phyloP scores from a whole-genome alignment of 371 early-diverging fungal genomes.

The Mucor indicus region DNA sequence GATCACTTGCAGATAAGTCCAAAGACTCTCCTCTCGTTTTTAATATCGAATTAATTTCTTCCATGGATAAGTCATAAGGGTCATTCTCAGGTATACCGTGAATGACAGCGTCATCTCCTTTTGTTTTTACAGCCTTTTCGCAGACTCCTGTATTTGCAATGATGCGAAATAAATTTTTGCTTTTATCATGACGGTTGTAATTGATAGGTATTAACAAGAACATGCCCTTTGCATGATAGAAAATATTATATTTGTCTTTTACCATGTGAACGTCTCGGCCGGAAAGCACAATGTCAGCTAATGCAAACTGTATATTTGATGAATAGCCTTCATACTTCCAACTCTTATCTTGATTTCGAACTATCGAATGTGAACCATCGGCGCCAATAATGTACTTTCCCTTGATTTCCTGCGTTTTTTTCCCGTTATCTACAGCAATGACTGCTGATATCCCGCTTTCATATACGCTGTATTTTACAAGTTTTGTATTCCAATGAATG shows the following conservation, averaged over 20 bases:
- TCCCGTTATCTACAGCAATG: not conserved
- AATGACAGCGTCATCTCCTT: constrained; percentile 20
- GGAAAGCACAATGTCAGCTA: constrained; percentile 20
- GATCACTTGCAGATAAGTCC: not conserved
- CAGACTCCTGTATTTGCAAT: not conserved
- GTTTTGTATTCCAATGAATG: constrained; percentile 20
- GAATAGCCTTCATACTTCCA: constrained; percentile 31
- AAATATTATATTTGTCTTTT: not conserved
- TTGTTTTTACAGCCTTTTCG: not conserved
- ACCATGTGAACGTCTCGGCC: not conserved
- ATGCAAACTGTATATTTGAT: constrained; percentile 12
- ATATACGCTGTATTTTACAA: constrained; percentile 18
- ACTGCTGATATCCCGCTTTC: constrained; percentile 11
- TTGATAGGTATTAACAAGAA: constrained; percentile 1
- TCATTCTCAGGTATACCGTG: constrained; percentile 13
- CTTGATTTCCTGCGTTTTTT: not conserved
- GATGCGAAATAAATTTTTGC: not conserved
- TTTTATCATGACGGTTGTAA: not conserved
- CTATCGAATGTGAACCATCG: constrained; percentile 31
- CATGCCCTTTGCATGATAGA: not conserved
- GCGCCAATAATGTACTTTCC: constrained; percentile 26
- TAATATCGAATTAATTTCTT: not conserved
- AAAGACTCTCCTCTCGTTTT: not conserved
- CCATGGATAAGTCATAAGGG: not conserved
- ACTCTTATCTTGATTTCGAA: constrained; percentile 12